Evolutionary conservation across 495 filamentous ascomycete genomes (phyloP).

Genomic region (Penicillium crystallinum): DNA sequence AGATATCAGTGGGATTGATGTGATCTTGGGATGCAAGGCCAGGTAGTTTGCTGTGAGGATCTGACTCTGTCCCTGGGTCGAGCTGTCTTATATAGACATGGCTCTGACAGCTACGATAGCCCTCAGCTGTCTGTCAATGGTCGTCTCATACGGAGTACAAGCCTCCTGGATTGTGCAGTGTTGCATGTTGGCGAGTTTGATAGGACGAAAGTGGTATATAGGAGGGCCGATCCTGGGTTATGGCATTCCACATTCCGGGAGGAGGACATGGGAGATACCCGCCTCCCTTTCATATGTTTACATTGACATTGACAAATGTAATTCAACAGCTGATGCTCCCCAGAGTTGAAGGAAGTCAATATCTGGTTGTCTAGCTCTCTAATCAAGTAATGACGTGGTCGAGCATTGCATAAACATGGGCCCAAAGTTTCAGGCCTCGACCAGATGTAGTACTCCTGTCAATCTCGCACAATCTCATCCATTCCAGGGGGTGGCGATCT

Average conservation of each 20-base stretch:
- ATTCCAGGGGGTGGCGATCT: neutral
- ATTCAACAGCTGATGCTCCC: too few species aligned
- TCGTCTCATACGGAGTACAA: too few species aligned
- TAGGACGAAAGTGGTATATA: neutral
- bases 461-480: neutral
- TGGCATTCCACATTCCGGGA: conserved; percentile 5
- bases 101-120: neutral
- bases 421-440: neutral
- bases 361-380: neutral
- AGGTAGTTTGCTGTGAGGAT: neutral
- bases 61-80: neutral
- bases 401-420: too few species aligned
- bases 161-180: conserved; percentile 3
- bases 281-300: neutral
- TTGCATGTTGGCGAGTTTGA: neutral
- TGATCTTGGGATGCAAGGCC: neutral
- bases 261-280: neutral
- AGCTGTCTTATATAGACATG: neutral
- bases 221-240: neutral
- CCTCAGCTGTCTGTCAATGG: neutral
- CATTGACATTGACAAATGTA: neutral
- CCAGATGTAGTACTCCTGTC: neutral
- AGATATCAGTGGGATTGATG: neutral
- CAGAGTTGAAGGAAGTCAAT: too few species aligned
- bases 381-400: too few species aligned